Evolutionary conservation across 1,139 yeast genomes (phyloP).

Genomic region (Kodamaea sp.): DNA sequence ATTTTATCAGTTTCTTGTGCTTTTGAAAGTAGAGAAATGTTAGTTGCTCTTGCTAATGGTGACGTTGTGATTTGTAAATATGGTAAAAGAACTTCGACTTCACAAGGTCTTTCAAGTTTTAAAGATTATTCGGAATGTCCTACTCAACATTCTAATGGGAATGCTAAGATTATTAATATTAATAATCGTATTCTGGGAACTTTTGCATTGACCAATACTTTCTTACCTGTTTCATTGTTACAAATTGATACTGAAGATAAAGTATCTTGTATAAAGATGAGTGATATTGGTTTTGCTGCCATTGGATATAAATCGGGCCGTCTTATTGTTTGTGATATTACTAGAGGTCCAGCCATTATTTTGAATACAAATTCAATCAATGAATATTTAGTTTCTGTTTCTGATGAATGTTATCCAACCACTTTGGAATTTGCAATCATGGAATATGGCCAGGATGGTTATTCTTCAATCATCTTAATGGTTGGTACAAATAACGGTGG

Average conservation of each 20-base stretch:
- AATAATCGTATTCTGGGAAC: constrained; percentile 32
- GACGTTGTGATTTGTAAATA: constrained; percentile 74
- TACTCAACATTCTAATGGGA: constrained; percentile 33
- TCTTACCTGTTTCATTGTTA: constrained; percentile 59
- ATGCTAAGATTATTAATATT: constrained; percentile 34
- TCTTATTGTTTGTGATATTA: constrained; percentile 65
- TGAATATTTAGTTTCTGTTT: constrained; percentile 37
- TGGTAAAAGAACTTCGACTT: constrained; percentile 35
- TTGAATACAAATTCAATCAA: constrained; percentile 45
- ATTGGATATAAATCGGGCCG: constrained; percentile 77
- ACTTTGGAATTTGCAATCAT: constrained; percentile 68
- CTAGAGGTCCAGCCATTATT: constrained; percentile 82
- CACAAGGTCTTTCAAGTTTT: constrained; percentile 10
- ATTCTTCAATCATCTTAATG: constrained; percentile 65
- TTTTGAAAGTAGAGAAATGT: constrained; percentile 70
- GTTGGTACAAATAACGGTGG: constrained; percentile 83
- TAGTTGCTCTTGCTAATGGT: constrained; percentile 67
- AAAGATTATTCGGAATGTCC: constrained; percentile 30
- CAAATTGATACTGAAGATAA: constrained; percentile 35
- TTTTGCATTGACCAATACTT: constrained; percentile 35
- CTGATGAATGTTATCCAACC: constrained; percentile 46
- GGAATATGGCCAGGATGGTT: constrained; percentile 63
- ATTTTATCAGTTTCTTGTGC: constrained; percentile 68
- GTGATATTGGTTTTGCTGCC: constrained; percentile 82
- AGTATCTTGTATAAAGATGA: constrained; percentile 62